phyloP scores from a whole-genome alignment of 2,329 filamentous ascomycete genomes.

The Aspergillus tanneri region DNA sequence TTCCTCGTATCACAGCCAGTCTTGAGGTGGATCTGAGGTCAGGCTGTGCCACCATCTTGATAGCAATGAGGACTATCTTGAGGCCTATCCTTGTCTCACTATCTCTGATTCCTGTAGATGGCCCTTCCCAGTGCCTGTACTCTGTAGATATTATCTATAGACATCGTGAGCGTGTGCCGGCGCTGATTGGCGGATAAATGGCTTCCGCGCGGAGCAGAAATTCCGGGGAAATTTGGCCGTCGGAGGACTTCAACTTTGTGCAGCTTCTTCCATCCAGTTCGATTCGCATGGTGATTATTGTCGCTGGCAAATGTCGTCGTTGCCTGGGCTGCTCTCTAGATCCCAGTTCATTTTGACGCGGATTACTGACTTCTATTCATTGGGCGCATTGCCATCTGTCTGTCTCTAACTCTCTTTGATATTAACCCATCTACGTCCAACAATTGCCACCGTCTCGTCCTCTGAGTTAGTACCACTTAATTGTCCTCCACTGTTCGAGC shows the following conservation, averaged over 20 bases:
- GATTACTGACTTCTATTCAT: not conserved
- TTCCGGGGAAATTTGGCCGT: slow-evolving; percentile 26
- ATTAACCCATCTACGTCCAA: not conserved
- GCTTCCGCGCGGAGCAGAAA: slow-evolving; percentile 22
- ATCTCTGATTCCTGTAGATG: too few species aligned
- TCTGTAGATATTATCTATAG: not conserved
- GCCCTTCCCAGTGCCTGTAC: too few species aligned
- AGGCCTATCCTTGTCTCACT: too few species aligned
- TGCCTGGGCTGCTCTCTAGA: not conserved
- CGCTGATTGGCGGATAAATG: slow-evolving; percentile 38
- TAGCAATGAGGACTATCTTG: too few species aligned
- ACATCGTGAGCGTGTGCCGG: not conserved
- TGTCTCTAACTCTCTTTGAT: not conserved
- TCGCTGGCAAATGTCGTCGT: slow-evolving; percentile 12
- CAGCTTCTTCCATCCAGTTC: not conserved
- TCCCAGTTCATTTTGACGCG: not conserved
- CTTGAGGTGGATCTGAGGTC: not conserved
- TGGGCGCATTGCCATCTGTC: slow-evolving; percentile 1
- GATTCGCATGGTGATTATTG: too few species aligned
- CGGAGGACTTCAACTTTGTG: slow-evolving; percentile 5
- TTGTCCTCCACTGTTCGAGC: not conserved
- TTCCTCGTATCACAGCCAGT: slow-evolving; percentile 23
- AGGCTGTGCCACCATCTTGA: not conserved
- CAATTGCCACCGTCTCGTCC: not conserved
- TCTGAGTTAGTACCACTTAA: not conserved